Evolutionary conservation across 2,329 filamentous ascomycete genomes (phyloP), one percentile per base, ranked within the genome.

Genomic region (Apiospora hydei): DNA sequence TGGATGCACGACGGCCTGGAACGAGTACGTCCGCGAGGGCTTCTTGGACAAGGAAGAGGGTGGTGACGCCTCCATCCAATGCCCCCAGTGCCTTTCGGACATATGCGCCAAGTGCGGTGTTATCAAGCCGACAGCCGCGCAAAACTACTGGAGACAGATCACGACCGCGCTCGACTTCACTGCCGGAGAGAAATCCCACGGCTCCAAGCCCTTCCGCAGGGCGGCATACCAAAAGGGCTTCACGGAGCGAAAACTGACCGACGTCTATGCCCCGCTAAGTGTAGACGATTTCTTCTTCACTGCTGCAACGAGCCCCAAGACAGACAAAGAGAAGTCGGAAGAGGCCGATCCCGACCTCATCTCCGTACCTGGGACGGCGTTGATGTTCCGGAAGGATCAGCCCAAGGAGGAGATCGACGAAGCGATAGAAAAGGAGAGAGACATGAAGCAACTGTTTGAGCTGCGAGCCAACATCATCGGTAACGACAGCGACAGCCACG

Each of bases 141-240:
- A 24, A 11, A 34, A 38, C 7, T 49, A 38, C 67, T 46, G 44
- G 67, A 30, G 67, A 11, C 67, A 38, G 67, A 16, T 49, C 44
- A 34, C 18, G 14, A 21, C 26, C 16, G 44, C 67, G 8, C 16
- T 69, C 26, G 67, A 46, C 10, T 24, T 6, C 4, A 47, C 16
- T 18, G 24, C 30, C 3, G 26, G 18, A 14, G 61, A n/a, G 38
- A n/a, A 41, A 21, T 6, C 26, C 3, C 3, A 13, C 16, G 69
- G 69, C 21, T 43, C 38, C 34, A 41, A 11, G 38, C 69, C 69
- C n/a, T 70, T 44, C 53, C 38, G 46, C 24, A 41, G 21, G 24
- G 53, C 69, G 7, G 69, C 69, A 21, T 41, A 70, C 16, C 53
- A 43, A 5, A 46, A 47, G 43, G 69, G 69, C 38, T 70, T 64